Evolutionary conservation across 768 basidiomycete genomes (phyloP), one percentile per base, ranked within the genome.

Genomic region (Mycena rosella): DNA sequence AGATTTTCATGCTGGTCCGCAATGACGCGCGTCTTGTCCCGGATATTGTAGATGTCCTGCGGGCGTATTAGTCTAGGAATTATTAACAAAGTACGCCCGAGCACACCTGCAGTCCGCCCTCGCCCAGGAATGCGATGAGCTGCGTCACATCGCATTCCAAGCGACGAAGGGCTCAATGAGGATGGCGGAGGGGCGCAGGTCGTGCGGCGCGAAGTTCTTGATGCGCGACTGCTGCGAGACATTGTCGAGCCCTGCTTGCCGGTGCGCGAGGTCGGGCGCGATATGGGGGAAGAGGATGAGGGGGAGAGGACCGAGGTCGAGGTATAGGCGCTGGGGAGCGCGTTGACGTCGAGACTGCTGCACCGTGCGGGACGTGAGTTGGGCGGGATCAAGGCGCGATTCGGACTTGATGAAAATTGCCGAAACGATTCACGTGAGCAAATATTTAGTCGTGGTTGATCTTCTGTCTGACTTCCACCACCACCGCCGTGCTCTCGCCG

Each of bases 91-190:
- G 34, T 36, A 15, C 34, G 34, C 20, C 20, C 24, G 44, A 29
- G 47, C 61, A 10, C 18, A 63, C 91, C 87, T 96, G 95, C 54
- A 99, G 83, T 52, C 98, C 97, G 15, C 94, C 95, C 78, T 99
- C 96, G n/a, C 98, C 98, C 6, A 99, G 85, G 77, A 99, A 99
- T 1, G 93, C 91, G 58, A 95, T 93, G 60, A 98, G 89, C 82
- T 98, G 96, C 81, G 96, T 97, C 54, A 97, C 95, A 98, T 97
- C 57, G 89, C 91, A 81, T 98, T 98, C 96, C 96, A 98, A 0
- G 94, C 93, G 10, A 91, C 87, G 75, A 96, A 96, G 30, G 94
- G 91, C 79, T 98, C 97, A 71, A 99, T 98, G 78, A 99, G 93
- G 75, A 99, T 89, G 79, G 99, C 97, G 13, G 94, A 95, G 0